Conservation (phyloP, 2,329 filamentous ascomycete species). For the Sporothrix dimorphospora region DNA sequence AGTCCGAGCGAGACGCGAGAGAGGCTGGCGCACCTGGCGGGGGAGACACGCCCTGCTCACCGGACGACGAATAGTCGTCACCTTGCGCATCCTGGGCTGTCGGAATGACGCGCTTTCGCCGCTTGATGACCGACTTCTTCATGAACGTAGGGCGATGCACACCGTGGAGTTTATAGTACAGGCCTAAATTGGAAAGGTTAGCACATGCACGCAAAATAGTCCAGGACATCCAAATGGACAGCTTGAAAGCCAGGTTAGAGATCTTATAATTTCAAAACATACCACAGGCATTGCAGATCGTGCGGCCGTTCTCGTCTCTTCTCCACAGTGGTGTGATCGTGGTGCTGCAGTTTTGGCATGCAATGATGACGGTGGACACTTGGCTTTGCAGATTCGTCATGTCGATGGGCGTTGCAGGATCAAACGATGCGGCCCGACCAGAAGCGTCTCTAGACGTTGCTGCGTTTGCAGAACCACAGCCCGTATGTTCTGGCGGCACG, state of each 20-base stretch:
- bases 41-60: slow-evolving; percentile 54
- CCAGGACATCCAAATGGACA: background rate
- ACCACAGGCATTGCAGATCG: slow-evolving; percentile 99
- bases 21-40: slow-evolving; percentile 35
- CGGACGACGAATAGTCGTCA: slow-evolving; percentile 44
- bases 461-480: slow-evolving; percentile 6
- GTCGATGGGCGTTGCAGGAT: slow-evolving; percentile 52
- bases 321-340: slow-evolving; percentile 97
- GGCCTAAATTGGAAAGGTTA: slow-evolving; percentile 56
- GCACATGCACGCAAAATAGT: background rate
- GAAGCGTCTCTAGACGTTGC: background rate
- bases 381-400: slow-evolving; percentile 52
- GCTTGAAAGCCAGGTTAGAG: background rate
- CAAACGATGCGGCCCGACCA: slow-evolving; percentile 28
- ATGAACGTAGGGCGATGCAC: slow-evolving; percentile 93
- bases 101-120: slow-evolving; percentile 90
- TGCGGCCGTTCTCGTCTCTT: slow-evolving; percentile 90
- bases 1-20: background rate
- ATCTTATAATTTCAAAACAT: slow-evolving; percentile 45
- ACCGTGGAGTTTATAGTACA: slow-evolving; percentile 96
- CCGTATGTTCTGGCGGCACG: background rate
- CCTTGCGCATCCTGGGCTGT: slow-evolving; percentile 58
- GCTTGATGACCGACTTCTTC: slow-evolving; percentile 98
- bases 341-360: slow-evolving; percentile 95
- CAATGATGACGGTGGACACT: slow-evolving; percentile 72